Percentiles rank a stretch among this genome's conserved stretches.
phyloP scores from a whole-genome alignment of 306 rosid species.

The Echinosophora koreensis region DNA sequence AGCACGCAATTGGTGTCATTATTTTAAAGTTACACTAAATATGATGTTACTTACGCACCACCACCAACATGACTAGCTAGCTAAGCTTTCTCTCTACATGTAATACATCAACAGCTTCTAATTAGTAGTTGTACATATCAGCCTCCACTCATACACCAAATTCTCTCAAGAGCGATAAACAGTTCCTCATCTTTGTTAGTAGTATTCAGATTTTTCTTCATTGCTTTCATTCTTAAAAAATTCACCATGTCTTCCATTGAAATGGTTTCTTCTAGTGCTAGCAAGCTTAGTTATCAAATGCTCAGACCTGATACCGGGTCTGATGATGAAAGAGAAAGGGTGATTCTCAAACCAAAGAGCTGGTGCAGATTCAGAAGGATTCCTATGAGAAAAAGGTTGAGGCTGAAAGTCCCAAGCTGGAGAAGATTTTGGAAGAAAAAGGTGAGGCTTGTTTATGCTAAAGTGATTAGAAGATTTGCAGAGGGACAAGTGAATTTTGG shows the following conservation, averaged over 20 bases:
- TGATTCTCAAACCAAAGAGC: constrained; percentile 42
- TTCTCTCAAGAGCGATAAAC: not conserved
- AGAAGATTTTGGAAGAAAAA: constrained; percentile 56
- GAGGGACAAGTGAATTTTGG: constrained; percentile 46
- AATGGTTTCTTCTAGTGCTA: constrained; percentile 22
- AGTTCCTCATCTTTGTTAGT: constrained; percentile 15
- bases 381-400: constrained; percentile 51
- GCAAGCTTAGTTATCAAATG: constrained; percentile 56
- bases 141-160: not conserved
- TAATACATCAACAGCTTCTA: not conserved
- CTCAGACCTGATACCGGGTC: constrained; percentile 37
- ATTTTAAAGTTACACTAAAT: not conserved
- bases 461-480: constrained; percentile 43
- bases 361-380: constrained; percentile 52
- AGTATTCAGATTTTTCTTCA: not conserved
- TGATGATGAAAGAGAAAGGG: constrained; percentile 42
- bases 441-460: constrained; percentile 35
- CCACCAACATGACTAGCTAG: not conserved
- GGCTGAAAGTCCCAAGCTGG: constrained; percentile 56
- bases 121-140: not conserved
- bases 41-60: not conserved
- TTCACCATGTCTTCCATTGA: constrained; percentile 40
- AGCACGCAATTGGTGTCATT: no score
- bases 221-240: not conserved
- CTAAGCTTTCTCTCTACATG: not conserved